These are phyloP conservation scores for Colletotrichum eleusines DNA, from an alignment of 2,329 filamentous ascomycete species.

Conservation along the genomic window DNA sequence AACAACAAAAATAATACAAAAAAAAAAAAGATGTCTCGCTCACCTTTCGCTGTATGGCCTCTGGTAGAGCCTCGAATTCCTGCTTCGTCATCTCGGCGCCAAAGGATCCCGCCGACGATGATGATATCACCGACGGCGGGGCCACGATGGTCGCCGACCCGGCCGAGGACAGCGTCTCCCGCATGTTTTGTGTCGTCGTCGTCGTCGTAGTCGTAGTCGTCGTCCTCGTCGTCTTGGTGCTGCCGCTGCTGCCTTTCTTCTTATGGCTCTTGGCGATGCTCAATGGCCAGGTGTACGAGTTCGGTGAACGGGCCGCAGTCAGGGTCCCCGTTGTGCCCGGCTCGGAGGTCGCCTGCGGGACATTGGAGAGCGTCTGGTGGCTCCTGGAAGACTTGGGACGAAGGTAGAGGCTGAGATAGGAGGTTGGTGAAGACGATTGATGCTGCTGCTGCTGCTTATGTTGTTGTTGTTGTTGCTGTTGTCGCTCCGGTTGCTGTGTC, in stretches of 20 bases:
- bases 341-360: constrained; percentile 22
- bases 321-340: not conserved
- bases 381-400: constrained; percentile 36
- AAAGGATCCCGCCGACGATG: constrained; percentile 42
- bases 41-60: constrained; percentile 69
- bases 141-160: constrained; percentile 6
- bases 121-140: constrained; percentile 28
- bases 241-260: constrained; percentile 33
- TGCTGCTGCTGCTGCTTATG: not conserved
- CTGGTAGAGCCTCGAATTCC: constrained; percentile 65
- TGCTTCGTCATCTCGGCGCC: constrained; percentile 51
- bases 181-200: not conserved
- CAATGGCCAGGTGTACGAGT: constrained; percentile 10
- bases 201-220: not conserved
- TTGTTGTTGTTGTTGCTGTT: not conserved
- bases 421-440: constrained; percentile 17
- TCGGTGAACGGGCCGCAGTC: not conserved
- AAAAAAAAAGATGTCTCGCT: constrained; percentile 47
- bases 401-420: constrained; percentile 22
- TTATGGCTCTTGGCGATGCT: constrained; percentile 24
- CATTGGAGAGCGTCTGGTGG: constrained; percentile 1
- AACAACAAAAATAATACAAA: not conserved
- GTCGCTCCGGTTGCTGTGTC: not conserved
- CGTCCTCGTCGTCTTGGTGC: constrained; percentile 8
- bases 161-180: constrained; percentile 22